phyloP scores from a whole-genome alignment of 192 early-diverging fungal species.

The Piromyces sp. region DNA sequence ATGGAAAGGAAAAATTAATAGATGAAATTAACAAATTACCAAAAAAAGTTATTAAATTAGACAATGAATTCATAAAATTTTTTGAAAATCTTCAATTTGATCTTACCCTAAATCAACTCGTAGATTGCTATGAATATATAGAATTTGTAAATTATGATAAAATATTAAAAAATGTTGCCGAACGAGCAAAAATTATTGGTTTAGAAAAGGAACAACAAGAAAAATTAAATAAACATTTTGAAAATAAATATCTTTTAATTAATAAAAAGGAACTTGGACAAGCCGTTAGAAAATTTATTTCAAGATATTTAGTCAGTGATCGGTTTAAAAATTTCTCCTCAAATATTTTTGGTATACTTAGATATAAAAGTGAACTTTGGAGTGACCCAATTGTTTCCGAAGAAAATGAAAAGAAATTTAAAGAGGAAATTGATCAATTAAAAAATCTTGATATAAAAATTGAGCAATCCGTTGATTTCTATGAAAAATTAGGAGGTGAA shows the following conservation, averaged over 20 bases:
- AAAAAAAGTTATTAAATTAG: not conserved
- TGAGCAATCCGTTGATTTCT: not conserved
- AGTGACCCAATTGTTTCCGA: not conserved
- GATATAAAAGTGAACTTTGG: not conserved
- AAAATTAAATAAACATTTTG: not conserved
- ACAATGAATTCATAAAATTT: not conserved
- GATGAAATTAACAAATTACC: not conserved
- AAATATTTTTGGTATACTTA: not conserved
- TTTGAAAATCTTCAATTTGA: not conserved
- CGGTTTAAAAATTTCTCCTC: not conserved
- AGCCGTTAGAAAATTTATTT: not conserved
- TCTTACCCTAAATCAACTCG: not conserved
- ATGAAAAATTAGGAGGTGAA: not conserved
- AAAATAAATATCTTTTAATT: not conserved
- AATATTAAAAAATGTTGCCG: not conserved
- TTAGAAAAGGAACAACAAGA: not conserved
- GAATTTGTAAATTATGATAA: not conserved
- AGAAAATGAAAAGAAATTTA: not conserved
- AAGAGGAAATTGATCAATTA: not conserved
- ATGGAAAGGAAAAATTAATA: not conserved
- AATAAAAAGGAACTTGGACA: not conserved
- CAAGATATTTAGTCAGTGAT: not conserved
- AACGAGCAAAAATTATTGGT: not conserved
- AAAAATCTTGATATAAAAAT: not conserved
- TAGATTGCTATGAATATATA: not conserved